Evolutionary conservation across 495 filamentous ascomycete genomes (phyloP).

Genomic region (Niebla homalea): DNA sequence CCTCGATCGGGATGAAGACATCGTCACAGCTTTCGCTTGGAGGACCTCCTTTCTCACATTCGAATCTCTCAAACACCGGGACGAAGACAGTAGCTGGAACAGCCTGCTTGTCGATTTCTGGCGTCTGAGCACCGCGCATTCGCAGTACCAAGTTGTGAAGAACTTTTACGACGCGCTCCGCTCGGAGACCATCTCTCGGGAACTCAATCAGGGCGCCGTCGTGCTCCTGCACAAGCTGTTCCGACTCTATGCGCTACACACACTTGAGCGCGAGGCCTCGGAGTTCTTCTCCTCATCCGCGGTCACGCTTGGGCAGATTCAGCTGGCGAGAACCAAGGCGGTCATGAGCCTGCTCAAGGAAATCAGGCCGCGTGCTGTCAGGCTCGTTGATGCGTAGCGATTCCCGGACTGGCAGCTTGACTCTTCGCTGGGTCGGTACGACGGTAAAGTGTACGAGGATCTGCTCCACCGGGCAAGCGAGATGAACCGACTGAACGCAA

Average conservation of each 20-base stretch:
- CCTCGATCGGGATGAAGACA: conserved; percentile 45
- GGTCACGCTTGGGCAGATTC: conserved; percentile 51
- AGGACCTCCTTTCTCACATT: conserved; percentile 55
- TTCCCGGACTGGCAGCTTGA: conserved; percentile 62
- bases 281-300: conserved; percentile 56
- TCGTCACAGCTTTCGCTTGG: conserved; percentile 60
- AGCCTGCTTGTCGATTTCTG: conserved; percentile 60
- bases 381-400: conserved; percentile 52
- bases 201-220: conserved; percentile 40
- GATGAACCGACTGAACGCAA: conserved; percentile 53
- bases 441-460: conserved; percentile 58
- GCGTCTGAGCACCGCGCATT: conserved; percentile 53
- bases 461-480: conserved; percentile 52
- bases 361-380: conserved; percentile 52
- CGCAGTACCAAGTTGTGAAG: conserved; percentile 56
- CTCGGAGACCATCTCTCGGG: conserved; percentile 27
- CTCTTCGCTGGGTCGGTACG: conserved; percentile 46
- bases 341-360: conserved; percentile 53
- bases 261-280: conserved; percentile 48
- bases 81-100: conserved; percentile 58
- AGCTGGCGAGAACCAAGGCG: conserved; percentile 42
- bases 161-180: conserved; percentile 58
- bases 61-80: conserved; percentile 56
- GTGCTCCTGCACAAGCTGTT: conserved; percentile 47
- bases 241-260: conserved; percentile 51